phyloP scores from a whole-genome alignment of 2,329 filamentous ascomycete species.

The Hypocrella siamensis region DNA sequence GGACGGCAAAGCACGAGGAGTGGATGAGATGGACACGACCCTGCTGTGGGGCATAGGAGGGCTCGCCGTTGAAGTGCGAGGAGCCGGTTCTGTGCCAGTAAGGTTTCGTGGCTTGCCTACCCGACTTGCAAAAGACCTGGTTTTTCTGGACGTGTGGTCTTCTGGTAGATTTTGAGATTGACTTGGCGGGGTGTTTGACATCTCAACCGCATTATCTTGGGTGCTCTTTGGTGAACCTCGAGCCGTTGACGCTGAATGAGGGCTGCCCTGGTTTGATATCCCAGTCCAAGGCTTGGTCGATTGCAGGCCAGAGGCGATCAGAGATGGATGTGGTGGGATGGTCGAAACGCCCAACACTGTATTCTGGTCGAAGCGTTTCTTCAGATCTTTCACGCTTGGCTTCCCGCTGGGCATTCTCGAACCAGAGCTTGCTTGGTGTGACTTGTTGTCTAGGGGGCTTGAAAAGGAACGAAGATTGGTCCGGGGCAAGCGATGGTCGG shows the following conservation, averaged over 20 bases:
- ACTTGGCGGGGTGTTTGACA: slow-evolving; percentile 20
- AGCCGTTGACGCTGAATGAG: slow-evolving; percentile 1
- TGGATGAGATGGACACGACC: slow-evolving; percentile 14
- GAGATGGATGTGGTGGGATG: slow-evolving; percentile 1
- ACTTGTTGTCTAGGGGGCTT: slow-evolving; percentile 34
- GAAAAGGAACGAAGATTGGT: slow-evolving; percentile 37
- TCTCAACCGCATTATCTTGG: slow-evolving; percentile 1
- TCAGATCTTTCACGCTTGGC: slow-evolving; percentile 66
- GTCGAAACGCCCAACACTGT: slow-evolving; percentile 8
- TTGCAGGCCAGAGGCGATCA: slow-evolving; percentile 1
- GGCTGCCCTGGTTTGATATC: neutral
- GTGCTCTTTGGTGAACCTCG: slow-evolving; percentile 7
- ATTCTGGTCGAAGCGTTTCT: slow-evolving; percentile 61
- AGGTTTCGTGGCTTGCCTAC: slow-evolving; percentile 33
- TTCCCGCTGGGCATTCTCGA: slow-evolving; percentile 23
- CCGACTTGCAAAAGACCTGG: slow-evolving; percentile 44
- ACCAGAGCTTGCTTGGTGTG: slow-evolving; percentile 12
- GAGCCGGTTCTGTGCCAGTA: slow-evolving; percentile 16
- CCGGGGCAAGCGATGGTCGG: slow-evolving; percentile 23
- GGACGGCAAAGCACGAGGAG: slow-evolving; percentile 18
- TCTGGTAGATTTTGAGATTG: slow-evolving; percentile 31
- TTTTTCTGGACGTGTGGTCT: slow-evolving; percentile 35
- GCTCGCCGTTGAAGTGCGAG: slow-evolving; percentile 19
- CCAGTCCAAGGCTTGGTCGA: slow-evolving; percentile 1
- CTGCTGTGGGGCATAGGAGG: slow-evolving; percentile 18